phyloP scores from a whole-genome alignment of 148 eudicot genomes.

The Dianthus caryophyllus region DNA sequence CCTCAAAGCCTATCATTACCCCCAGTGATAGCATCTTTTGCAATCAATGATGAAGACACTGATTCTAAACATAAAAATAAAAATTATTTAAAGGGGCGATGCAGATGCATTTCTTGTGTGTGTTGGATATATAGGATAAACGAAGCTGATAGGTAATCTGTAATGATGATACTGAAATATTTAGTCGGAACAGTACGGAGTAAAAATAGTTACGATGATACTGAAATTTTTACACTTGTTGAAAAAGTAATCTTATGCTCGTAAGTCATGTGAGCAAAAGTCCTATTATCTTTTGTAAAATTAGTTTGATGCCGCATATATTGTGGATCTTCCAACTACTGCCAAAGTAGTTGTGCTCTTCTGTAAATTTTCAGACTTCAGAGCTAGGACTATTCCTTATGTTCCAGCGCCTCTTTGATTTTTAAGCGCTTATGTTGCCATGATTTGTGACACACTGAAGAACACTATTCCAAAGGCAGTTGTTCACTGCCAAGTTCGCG shows the following conservation, averaged over 20 bases:
- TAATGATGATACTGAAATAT: background rate
- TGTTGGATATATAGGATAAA: background rate
- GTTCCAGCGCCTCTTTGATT: background rate
- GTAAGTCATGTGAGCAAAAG: too few species aligned
- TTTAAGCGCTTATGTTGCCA: background rate
- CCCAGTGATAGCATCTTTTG: too few species aligned
- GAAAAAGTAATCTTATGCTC: too few species aligned
- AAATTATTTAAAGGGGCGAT: background rate
- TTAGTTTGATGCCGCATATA: background rate
- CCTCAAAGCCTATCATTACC: too few species aligned
- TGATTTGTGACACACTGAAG: too few species aligned
- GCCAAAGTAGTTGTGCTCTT: background rate
- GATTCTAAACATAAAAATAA: background rate
- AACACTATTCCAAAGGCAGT: too few species aligned
- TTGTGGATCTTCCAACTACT: background rate
- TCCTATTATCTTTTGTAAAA: too few species aligned
- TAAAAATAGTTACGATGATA: too few species aligned
- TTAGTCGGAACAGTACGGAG: background rate
- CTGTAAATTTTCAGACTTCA: background rate
- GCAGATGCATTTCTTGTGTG: background rate
- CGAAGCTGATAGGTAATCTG: background rate
- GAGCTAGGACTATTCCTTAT: background rate
- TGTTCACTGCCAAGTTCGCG: too few species aligned
- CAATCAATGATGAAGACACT: background rate
- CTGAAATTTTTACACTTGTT: too few species aligned